Conservation (phyloP, 1,284 basidiomycete genomes). For the Stereum hirsutum region DNA sequence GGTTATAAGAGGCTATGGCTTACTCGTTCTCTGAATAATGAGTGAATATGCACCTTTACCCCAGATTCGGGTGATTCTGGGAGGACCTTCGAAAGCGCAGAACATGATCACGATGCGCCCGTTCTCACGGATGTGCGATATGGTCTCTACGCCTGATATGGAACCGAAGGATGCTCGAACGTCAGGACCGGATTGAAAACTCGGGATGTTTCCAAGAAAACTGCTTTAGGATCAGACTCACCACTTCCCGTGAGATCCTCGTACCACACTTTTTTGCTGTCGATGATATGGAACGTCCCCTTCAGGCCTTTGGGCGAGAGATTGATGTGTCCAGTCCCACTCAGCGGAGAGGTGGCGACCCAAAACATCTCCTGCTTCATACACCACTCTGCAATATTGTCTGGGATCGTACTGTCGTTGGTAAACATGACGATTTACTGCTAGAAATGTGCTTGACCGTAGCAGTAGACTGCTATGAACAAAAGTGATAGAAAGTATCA, state of each 20-base stretch:
- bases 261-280: slow-evolving; percentile 42
- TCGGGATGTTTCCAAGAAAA: neutral
- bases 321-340: slow-evolving; percentile 41
- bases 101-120: slow-evolving; percentile 48
- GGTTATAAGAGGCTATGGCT: too few species aligned
- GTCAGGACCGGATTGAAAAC: neutral
- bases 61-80: slow-evolving; percentile 40
- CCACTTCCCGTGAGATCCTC: slow-evolving; percentile 48
- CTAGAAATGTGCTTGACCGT: too few species aligned
- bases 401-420: too few species aligned
- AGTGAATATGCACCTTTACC: slow-evolving; percentile 30
- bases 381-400: slow-evolving; percentile 36
- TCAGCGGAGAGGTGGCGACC: slow-evolving; percentile 47
- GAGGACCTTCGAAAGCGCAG: slow-evolving; percentile 43
- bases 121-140: slow-evolving; percentile 51
- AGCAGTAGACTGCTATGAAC: too few species aligned
- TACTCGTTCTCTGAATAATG: too few species aligned
- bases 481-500: too few species aligned
- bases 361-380: slow-evolving; percentile 43
- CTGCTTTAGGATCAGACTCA: too few species aligned
- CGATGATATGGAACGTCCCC: slow-evolving; percentile 38
- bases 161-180: neutral
- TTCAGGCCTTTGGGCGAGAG: slow-evolving; percentile 44
- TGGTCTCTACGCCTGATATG: slow-evolving; percentile 44
- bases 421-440: too few species aligned